These are phyloP conservation scores for Penicillium polonicum DNA, from an alignment of 2,329 filamentous ascomycete species.

Conservation along the genomic window DNA sequence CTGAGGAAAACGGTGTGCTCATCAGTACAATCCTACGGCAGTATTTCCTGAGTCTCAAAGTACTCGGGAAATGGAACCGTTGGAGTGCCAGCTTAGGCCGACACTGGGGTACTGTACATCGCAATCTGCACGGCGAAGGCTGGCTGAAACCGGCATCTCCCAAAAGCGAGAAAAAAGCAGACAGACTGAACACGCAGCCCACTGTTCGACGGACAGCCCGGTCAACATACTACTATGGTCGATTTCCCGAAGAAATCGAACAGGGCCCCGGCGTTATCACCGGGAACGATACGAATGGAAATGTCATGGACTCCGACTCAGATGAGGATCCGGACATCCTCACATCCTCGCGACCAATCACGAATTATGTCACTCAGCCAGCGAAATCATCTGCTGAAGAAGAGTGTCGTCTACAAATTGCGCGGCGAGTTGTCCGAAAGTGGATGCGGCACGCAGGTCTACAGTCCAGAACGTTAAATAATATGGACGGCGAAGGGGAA, in stretches of 20 bases:
- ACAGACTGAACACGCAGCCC: slow-evolving; percentile 17
- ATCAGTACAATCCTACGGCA: slow-evolving; percentile 84
- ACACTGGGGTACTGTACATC: slow-evolving; percentile 67
- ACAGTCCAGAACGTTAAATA: slow-evolving; percentile 47
- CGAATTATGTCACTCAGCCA: slow-evolving; percentile 41
- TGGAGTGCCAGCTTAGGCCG: slow-evolving; percentile 62
- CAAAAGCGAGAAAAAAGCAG: slow-evolving; percentile 26
- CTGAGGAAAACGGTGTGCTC: slow-evolving; percentile 82
- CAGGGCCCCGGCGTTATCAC: background rate
- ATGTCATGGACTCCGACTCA: slow-evolving; percentile 45
- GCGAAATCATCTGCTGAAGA: slow-evolving; percentile 48
- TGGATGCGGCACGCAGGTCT: slow-evolving; percentile 72
- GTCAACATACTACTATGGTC: slow-evolving; percentile 31
- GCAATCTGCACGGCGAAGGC: slow-evolving; percentile 56
- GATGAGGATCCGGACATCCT: slow-evolving; percentile 43
- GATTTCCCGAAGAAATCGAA: slow-evolving; percentile 27
- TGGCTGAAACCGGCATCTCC: slow-evolving; percentile 47
- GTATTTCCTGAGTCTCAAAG: slow-evolving; percentile 84
- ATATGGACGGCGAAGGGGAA: slow-evolving; percentile 57
- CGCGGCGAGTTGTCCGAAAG: slow-evolving; percentile 67
- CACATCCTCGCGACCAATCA: slow-evolving; percentile 33
- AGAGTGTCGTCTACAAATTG: slow-evolving; percentile 60
- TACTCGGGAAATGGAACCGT: slow-evolving; percentile 74
- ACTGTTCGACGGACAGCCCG: slow-evolving; percentile 24
- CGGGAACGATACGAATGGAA: slow-evolving; percentile 24